These are phyloP conservation scores for Xerocomellus amylosporus DNA, from an alignment of 768 basidiomycete genomes.

Conservation along the genomic window DNA sequence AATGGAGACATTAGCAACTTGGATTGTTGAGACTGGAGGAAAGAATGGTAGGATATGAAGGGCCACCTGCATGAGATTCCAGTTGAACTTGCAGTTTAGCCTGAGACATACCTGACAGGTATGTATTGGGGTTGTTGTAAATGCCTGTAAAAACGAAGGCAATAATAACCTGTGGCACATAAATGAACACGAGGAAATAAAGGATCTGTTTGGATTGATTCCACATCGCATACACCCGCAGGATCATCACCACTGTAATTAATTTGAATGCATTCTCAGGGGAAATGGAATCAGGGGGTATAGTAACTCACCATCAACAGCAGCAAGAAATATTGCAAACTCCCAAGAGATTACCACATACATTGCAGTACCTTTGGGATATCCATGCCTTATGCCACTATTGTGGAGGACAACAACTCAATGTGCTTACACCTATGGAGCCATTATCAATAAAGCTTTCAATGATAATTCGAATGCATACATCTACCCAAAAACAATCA, in stretches of 20 bases:
- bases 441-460: not conserved
- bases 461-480: not conserved
- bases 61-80: no score
- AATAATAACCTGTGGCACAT: not conserved
- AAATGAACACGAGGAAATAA: not conserved
- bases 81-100: no score
- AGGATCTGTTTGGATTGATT: not conserved
- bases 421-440: slow-evolving; percentile 2
- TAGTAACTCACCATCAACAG: slow-evolving; percentile 3
- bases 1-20: not conserved
- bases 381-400: not conserved
- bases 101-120: not conserved
- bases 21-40: not conserved
- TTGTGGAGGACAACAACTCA: not conserved
- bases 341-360: not conserved
- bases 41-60: no score
- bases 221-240: not conserved
- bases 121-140: not conserved
- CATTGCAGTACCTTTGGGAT: not conserved
- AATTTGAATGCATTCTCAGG: no score
- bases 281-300: not conserved
- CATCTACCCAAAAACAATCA: not conserved
- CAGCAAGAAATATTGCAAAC: not conserved
- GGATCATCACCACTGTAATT: slow-evolving; percentile 6
- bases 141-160: not conserved